phyloP scores from a whole-genome alignment of 1,139 yeast genomes.

The Hyphopichia fennica region DNA sequence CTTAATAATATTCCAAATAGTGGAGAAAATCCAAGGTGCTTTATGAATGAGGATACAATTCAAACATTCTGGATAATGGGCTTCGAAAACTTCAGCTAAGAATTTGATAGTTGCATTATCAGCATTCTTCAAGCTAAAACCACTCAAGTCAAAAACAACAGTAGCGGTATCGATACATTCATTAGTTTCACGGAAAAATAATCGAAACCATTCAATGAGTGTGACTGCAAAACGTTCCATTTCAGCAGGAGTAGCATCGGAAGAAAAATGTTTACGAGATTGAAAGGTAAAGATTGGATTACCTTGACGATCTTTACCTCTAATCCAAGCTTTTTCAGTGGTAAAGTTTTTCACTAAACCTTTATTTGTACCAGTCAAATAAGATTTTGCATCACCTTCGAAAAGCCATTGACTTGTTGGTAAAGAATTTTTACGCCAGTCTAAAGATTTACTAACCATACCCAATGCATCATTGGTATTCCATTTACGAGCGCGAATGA shows the following conservation, averaged over 20 bases:
- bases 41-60: conserved; percentile 41
- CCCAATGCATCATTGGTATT: conserved; percentile 29
- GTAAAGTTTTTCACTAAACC: conserved; percentile 41
- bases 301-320: conserved; percentile 38
- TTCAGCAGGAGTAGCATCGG: conserved; percentile 39
- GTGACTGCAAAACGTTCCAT: conserved; percentile 40
- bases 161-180: conserved; percentile 39
- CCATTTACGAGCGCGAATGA: conserved; percentile 46
- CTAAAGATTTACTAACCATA: conserved; percentile 37
- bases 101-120: conserved; percentile 46
- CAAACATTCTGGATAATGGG: conserved; percentile 50
- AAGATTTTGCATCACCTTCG: conserved; percentile 44
- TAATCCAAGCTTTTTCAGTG: conserved; percentile 38
- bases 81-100: conserved; percentile 46
- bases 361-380: conserved; percentile 28
- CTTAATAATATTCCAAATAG: conserved; percentile 48
- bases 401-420: conserved; percentile 31
- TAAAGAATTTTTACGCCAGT: conserved; percentile 37
- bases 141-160: conserved; percentile 47
- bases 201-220: conserved; percentile 42
- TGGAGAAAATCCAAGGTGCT: conserved; percentile 52
- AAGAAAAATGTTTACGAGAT: conserved; percentile 41
- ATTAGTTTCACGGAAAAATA: conserved; percentile 35
- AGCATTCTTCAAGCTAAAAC: conserved; percentile 47
- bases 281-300: conserved; percentile 42